Evolutionary conservation across 2,329 filamentous ascomycete species (phyloP).

Genomic region (Exophiala sp.): DNA sequence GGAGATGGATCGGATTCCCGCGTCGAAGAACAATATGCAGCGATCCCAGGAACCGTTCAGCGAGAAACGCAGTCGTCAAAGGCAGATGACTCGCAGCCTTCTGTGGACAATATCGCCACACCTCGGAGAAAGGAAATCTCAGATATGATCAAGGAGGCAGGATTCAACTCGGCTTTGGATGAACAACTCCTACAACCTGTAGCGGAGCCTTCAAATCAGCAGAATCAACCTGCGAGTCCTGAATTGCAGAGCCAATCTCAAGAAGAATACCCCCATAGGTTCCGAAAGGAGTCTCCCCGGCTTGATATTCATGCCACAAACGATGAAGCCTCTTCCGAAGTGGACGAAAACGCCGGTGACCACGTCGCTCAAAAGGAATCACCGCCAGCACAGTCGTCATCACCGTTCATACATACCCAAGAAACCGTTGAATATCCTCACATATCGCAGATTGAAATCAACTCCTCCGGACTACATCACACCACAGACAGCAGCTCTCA

Average conservation of each 20-base stretch:
- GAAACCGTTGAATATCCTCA: constrained; percentile 27
- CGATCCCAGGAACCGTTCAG: constrained; percentile 21
- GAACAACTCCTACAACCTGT: constrained; percentile 32
- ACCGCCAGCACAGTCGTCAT: constrained; percentile 7
- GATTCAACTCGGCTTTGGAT: constrained; percentile 44
- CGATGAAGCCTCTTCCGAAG: constrained; percentile 1
- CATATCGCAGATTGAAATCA: constrained; percentile 24
- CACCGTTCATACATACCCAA: constrained; percentile 21
- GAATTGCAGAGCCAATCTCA: background rate
- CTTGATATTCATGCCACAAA: background rate
- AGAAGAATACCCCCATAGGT: constrained; percentile 7
- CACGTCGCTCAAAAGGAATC: background rate
- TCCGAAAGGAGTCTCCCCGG: constrained; percentile 10
- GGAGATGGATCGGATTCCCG: constrained; percentile 8
- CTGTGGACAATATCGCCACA: constrained; percentile 30
- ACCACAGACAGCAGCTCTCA: constrained; percentile 24
- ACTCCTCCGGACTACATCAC: constrained; percentile 11
- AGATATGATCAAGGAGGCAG: constrained; percentile 45
- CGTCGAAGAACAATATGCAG: constrained; percentile 13
- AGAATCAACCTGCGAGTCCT: background rate
- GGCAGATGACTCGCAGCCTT: background rate
- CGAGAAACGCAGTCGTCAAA: constrained; percentile 2
- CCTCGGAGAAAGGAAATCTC: constrained; percentile 40
- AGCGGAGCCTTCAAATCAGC: background rate
- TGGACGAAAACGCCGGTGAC: constrained; percentile 3